Base-by-base conservation (phyloP, 2,329 filamentous ascomycete genomes). In the Fusarium torulosum region DNA sequence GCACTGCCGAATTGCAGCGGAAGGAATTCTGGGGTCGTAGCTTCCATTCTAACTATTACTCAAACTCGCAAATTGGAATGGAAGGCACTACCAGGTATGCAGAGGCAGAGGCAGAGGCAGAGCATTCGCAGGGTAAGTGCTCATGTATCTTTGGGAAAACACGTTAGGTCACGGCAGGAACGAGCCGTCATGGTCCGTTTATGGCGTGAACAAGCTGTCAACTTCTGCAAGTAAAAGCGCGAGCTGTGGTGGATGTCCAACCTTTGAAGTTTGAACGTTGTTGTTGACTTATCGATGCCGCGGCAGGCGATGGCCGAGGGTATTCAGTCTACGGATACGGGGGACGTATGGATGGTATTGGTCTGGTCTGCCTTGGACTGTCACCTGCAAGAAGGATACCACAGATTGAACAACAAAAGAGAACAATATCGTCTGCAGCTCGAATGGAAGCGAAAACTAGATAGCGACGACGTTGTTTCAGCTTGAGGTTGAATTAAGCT, bases 401-500 rank as follows among this genome's bases (percentile, higher is more conserved):
- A 14, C 7, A 35, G 10, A 19, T 5, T 15, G 20, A 38, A 53
- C 13, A n/a, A n/a, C 2, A 7, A 40, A 23, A 41, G 5, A 50
- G 11, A 9, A 17, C 11, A n/a, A 5, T 7, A 33, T 27, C 19
- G 7, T 33, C 25, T 20, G 19, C 5, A 1, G 14, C 15, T 8
- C n/a, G 19, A 23, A 11, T 5, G 4, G n/a, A 21, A 40, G 17
- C 6, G 7, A 4, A 4, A 31, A 17, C 13, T 37, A 7, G 9
- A 6, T 6, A 14, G 20, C 9, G 5, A 17, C 31, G 6, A 7
- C 7, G 27, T 10, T 17, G 15, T 25, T 31, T 19, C 15, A 40
- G 45, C 17, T 45, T 33, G 43, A 62, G 23, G 65, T 62, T 49
- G 25, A 52, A 66, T 62, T 58, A 66, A 62, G 56, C 60, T 54